Conservation (phyloP, 2,329 filamentous ascomycete species). For the Diaporthe ilicicola region DNA sequence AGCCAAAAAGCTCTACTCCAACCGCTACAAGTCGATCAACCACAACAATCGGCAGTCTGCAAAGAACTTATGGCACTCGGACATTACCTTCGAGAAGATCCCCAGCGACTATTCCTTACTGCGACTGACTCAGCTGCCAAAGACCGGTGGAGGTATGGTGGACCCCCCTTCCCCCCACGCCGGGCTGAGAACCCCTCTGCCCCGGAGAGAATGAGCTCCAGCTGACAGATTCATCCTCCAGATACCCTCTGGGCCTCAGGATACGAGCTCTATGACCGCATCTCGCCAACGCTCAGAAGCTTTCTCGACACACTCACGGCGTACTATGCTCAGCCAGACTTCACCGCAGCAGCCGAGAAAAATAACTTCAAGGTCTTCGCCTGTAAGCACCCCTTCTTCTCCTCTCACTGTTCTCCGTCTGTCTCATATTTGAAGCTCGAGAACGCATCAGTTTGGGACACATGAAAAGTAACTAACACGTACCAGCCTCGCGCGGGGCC, state of each 20-base stretch:
- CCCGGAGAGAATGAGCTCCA: background rate
- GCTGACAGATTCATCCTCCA: conserved; percentile 29
- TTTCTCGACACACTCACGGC: conserved; percentile 69
- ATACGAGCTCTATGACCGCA: conserved; percentile 72
- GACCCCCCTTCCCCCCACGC: no score
- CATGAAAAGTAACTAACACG: no score
- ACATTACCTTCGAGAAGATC: conserved; percentile 71
- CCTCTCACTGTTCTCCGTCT: no score
- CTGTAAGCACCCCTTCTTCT: no score
- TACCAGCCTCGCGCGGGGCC: conserved; percentile 55
- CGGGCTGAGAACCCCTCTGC: rapidly evolving
- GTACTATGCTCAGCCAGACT: conserved; percentile 59
- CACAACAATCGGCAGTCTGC: background rate
- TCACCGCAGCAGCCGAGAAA: conserved; percentile 55
- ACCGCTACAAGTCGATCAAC: conserved; percentile 34
- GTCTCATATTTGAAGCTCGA: no score
- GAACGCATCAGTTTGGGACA: no score
- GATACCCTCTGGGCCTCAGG: conserved; percentile 74
- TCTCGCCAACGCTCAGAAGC: conserved; percentile 62
- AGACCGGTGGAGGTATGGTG: conserved; percentile 54
- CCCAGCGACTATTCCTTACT: conserved; percentile 71
- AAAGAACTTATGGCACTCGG: conserved; percentile 62
- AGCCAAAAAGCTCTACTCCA: conserved; percentile 52
- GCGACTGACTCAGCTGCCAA: conserved; percentile 61
- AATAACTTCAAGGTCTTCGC: conserved; percentile 57